A percentile compares a stretch with the other conserved stretches of the same genome.
phyloP scores from a whole-genome alignment of 108 stramenopile genomes.

The Fragilariopsis cylindrus region DNA sequence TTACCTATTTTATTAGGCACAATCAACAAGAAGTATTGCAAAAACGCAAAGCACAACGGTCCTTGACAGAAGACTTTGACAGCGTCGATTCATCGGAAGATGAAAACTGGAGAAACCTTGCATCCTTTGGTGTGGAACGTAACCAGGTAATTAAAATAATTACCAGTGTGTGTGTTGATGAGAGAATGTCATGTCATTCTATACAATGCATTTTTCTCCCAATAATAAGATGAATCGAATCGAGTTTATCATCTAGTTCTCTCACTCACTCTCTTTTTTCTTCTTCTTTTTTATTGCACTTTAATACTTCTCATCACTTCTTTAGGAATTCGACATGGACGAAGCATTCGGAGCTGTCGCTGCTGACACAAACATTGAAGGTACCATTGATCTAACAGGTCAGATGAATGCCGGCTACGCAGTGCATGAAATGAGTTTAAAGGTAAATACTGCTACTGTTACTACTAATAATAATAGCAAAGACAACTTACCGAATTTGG shows the following conservation, averaged over 20 bases:
- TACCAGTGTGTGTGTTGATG: too few species aligned
- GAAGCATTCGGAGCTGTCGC: slow-evolving; percentile 70
- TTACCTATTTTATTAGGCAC: slow-evolving; percentile 2
- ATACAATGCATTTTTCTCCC: neutral
- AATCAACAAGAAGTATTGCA: slow-evolving; percentile 84
- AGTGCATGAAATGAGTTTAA: slow-evolving; percentile 50
- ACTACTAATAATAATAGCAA: too few species aligned
- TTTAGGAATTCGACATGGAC: slow-evolving; percentile 72
- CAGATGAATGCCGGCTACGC: slow-evolving; percentile 47
- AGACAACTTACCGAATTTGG: neutral
- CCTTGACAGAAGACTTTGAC: slow-evolving; percentile 73
- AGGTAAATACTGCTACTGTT: slow-evolving; percentile 28
- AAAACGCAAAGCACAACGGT: slow-evolving; percentile 46
- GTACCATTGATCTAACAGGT: slow-evolving; percentile 54
- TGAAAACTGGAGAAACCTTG: slow-evolving; percentile 72
- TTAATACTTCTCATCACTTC: neutral
- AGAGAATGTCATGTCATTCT: too few species aligned
- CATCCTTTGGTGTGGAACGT: slow-evolving; percentile 81
- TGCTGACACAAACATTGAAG: slow-evolving; percentile 55
- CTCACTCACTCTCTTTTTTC: neutral
- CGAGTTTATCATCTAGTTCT: neutral
- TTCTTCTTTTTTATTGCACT: neutral
- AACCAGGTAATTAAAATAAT: slow-evolving; percentile 46
- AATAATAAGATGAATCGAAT: neutral
- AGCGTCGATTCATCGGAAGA: slow-evolving; percentile 41